Conservation (phyloP, 768 basidiomycete species). For the Steccherinum ochraceum region DNA sequence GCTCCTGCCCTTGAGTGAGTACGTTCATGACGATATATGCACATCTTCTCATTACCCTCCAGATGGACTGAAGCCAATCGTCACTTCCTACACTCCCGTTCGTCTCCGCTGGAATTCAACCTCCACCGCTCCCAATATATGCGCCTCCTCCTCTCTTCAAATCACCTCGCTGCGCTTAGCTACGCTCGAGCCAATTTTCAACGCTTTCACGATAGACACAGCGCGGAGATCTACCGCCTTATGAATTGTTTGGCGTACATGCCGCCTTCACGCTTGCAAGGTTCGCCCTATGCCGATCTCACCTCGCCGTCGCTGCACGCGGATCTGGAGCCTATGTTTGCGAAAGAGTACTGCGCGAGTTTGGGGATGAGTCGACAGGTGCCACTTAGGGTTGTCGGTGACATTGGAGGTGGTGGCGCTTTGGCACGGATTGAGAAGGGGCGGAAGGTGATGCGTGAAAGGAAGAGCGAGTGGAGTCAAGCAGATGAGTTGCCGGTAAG, state of each 20-base stretch:
- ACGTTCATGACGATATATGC: conserved; percentile 1
- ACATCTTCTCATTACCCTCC: conserved; percentile 5
- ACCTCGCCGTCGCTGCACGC: conserved; percentile 66
- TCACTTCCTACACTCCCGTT: conserved; percentile 56
- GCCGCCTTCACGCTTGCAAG: conserved; percentile 56
- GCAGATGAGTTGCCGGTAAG: conserved; percentile 83
- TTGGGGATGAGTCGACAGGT: conserved; percentile 87
- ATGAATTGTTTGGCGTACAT: conserved; percentile 66
- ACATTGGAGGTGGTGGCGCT: conserved; percentile 90
- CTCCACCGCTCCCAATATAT: conserved; percentile 91
- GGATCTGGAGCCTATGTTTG: conserved; percentile 78
- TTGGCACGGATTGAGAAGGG: conserved; percentile 92
- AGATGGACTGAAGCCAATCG: conserved; percentile 79
- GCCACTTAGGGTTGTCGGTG: conserved; percentile 83
- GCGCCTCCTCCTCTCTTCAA: conserved; percentile 59
- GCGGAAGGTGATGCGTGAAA: conserved; percentile 86
- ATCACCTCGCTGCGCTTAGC: conserved; percentile 57
- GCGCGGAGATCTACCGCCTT: conserved; percentile 61
- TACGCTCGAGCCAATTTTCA: conserved; percentile 70
- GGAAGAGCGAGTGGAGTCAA: conserved; percentile 90
- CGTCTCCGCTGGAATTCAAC: conserved; percentile 82
- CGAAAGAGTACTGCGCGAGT: conserved; percentile 82
- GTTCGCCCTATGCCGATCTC: conserved; percentile 72
- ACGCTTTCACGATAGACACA: conserved; percentile 57
- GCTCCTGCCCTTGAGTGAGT: conserved; percentile 73